A percentile compares a stretch with the other conserved stretches of the same genome.
Evolutionary conservation across 2,329 filamentous ascomycete species (phyloP).

Genomic region (Calcarisporium arbuscula): DNA sequence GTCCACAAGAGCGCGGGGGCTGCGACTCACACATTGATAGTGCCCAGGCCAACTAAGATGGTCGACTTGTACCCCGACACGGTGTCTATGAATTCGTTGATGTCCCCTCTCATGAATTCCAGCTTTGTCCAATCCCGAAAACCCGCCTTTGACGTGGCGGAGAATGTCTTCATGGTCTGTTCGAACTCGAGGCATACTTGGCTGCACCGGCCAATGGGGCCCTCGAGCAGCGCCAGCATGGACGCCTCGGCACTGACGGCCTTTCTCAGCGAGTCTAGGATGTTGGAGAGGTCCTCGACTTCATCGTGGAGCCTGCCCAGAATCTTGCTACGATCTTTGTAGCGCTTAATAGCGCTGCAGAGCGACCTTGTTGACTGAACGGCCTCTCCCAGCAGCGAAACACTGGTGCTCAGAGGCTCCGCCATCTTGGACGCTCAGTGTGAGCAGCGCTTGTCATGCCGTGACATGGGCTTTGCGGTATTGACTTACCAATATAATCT

Average conservation of each 20-base stretch:
- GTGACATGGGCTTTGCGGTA: too few relatives aligned
- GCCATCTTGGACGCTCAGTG: too few relatives aligned
- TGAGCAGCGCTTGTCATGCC: too few relatives aligned
- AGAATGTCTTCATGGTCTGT: slow-evolving; percentile 26
- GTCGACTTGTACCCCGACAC: slow-evolving; percentile 32
- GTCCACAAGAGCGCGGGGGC: background rate
- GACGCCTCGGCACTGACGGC: slow-evolving; percentile 12
- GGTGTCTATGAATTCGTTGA: slow-evolving; percentile 32
- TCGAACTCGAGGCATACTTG: slow-evolving; percentile 30
- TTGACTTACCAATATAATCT: too few relatives aligned
- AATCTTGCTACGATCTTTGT: too few relatives aligned
- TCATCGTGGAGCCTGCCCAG: too few relatives aligned
- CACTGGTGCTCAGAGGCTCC: too few relatives aligned
- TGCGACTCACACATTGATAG: slow-evolving; percentile 30
- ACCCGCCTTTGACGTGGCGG: slow-evolving; percentile 23
- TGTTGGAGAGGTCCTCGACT: too few relatives aligned
- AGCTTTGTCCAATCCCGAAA: slow-evolving; percentile 33
- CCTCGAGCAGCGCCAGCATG: slow-evolving; percentile 24
- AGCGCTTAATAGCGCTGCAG: too few relatives aligned
- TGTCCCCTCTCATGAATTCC: slow-evolving; percentile 33
- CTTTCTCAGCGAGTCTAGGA: too few relatives aligned
- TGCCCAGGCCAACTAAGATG: slow-evolving; percentile 28
- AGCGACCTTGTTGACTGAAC: too few relatives aligned
- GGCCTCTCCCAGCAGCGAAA: too few relatives aligned
- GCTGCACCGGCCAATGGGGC: slow-evolving; percentile 28